Evolutionary conservation across 331 rosid species (phyloP).

Genomic region (Prunus yedoensis): DNA sequence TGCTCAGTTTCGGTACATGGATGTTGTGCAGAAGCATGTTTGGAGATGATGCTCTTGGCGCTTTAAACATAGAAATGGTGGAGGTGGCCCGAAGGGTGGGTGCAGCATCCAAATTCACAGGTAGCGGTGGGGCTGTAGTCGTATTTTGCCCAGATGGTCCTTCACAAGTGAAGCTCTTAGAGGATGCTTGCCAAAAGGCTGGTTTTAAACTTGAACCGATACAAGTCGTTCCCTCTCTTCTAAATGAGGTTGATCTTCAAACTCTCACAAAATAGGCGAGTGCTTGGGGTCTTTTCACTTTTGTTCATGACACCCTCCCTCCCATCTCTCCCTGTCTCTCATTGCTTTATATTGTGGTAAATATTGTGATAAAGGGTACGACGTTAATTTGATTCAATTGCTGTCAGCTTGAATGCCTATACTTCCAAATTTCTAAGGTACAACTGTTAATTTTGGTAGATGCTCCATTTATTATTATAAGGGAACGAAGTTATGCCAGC

Average conservation of each 20-base stretch:
- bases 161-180: constrained; percentile 67
- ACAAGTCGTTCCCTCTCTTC: constrained; percentile 52
- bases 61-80: constrained; percentile 77
- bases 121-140: constrained; percentile 97
- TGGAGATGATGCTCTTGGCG: constrained; percentile 83
- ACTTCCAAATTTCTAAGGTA: too few relatives aligned
- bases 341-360: not conserved
- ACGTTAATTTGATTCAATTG: not conserved
- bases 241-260: constrained; percentile 58
- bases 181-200: constrained; percentile 61
- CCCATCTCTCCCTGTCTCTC: not conserved
- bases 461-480: too few relatives aligned
- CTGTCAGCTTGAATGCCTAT: not conserved
- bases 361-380: not conserved
- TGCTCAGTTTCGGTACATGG: constrained; percentile 20
- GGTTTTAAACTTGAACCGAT: constrained; percentile 59
- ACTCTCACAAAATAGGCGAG: constrained; percentile 31
- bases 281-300: not conserved
- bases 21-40: constrained; percentile 65
- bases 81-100: constrained; percentile 82
- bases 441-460: too few relatives aligned
- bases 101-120: constrained; percentile 96
- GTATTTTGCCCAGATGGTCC: constrained; percentile 77
- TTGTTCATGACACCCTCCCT: not conserved
- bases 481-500: too few relatives aligned